Percentiles rank a stretch among this genome's conserved stretches.
These are phyloP conservation scores for Pyronema omphalodes DNA, from an alignment of 495 filamentous ascomycete genomes.

Conservation along the genomic window DNA sequence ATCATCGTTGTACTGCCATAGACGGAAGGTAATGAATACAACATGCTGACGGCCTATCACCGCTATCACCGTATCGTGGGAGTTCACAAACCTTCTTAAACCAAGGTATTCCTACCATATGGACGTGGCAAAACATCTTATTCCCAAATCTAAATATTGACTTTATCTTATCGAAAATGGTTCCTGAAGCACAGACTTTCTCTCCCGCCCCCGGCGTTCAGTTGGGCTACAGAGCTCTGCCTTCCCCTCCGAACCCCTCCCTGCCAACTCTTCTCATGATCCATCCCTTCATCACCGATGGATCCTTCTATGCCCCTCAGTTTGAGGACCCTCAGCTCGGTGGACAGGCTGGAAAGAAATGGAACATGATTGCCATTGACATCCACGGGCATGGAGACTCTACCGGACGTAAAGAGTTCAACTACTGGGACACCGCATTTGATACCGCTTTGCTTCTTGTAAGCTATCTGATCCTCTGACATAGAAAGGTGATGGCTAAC, in stretches of 20 bases:
- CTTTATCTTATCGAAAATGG: too few species aligned
- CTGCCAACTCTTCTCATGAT: not conserved
- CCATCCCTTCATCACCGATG: not conserved
- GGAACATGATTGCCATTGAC: constrained; percentile 1
- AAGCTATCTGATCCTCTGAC: too few species aligned
- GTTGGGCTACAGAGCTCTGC: not conserved
- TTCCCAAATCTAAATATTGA: too few species aligned
- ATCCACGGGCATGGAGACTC: not conserved
- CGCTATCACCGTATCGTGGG: too few species aligned
- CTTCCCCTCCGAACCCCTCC: not conserved
- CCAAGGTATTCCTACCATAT: too few species aligned
- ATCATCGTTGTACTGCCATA: too few species aligned
- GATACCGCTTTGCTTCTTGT: not conserved
- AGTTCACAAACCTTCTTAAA: too few species aligned
- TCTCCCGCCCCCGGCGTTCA: not conserved
- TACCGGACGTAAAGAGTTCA: not conserved
- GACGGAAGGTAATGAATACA: too few species aligned
- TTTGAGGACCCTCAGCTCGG: not conserved
- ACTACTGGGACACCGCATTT: not conserved
- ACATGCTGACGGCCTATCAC: too few species aligned
- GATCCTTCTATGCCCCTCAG: not conserved
- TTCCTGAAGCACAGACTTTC: not conserved
- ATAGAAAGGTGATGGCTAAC: not conserved
- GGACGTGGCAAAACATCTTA: too few species aligned
- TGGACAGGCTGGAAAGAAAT: not conserved